Percentiles rank a stretch among this genome's conserved stretches.
Conservation (phyloP, 257 asterid genomes). For the Osmanthus fragrans region DNA sequence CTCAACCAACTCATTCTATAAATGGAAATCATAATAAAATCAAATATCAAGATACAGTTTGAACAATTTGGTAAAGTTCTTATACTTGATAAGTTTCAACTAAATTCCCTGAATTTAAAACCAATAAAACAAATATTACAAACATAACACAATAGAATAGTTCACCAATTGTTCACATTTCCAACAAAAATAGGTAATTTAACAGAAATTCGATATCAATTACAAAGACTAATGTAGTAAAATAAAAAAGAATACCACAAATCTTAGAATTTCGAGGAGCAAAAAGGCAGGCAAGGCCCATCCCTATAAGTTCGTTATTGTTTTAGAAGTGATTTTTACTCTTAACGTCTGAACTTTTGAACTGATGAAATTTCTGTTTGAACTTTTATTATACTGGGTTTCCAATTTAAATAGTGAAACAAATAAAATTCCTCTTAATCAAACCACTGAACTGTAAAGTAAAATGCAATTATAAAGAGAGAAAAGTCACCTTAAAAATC, state of each 20-base stretch:
- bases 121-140: not conserved
- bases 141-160: not conserved
- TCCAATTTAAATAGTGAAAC: not conserved
- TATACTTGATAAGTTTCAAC: not conserved
- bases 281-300: too few relatives aligned
- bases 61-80: not conserved
- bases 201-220: too few relatives aligned
- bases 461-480: not conserved
- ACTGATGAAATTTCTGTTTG: not conserved
- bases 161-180: too few relatives aligned
- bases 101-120: not conserved
- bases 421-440: too few relatives aligned
- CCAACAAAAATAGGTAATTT: too few relatives aligned
- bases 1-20: not conserved
- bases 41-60: not conserved
- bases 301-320: too few relatives aligned
- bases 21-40: not conserved
- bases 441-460: not conserved
- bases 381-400: not conserved
- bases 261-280: not conserved
- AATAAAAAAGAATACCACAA: not conserved
- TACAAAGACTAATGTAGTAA: too few relatives aligned
- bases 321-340: too few relatives aligned
- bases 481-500: constrained; percentile 65
- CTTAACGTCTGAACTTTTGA: too few relatives aligned